Conservation (phyloP, 2,329 filamentous ascomycete genomes). For the Colletotrichum scovillei region DNA sequence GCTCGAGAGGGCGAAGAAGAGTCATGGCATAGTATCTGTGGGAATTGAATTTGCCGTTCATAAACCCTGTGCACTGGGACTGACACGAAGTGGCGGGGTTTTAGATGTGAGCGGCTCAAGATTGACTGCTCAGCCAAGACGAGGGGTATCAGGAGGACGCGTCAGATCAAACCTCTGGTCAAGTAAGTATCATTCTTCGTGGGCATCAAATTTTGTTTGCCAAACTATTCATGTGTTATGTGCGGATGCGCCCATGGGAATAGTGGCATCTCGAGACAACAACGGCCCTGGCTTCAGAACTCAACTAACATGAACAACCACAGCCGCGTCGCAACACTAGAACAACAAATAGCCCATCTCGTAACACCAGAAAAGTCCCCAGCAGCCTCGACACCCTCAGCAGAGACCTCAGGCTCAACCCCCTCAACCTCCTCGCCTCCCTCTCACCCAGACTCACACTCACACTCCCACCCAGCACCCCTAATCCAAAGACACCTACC, state of each 20-base stretch:
- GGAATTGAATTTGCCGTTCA: too few species aligned
- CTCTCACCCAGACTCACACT: background rate
- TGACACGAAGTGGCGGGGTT: background rate
- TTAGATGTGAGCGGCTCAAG: conserved; percentile 41
- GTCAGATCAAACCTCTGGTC: conserved; percentile 42
- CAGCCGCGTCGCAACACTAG: conserved; percentile 41
- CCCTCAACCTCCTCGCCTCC: background rate
- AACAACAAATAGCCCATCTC: conserved; percentile 37
- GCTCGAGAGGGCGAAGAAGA: too few species aligned
- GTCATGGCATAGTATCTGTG: too few species aligned
- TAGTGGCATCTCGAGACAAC: background rate
- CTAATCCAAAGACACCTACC: background rate
- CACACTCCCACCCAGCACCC: background rate
- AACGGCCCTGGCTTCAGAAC: background rate
- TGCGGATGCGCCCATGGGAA: too few species aligned
- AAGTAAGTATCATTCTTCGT: conserved; percentile 38
- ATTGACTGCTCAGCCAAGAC: conserved; percentile 44
- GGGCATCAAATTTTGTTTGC: too few species aligned
- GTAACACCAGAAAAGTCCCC: conserved; percentile 22
- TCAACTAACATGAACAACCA: background rate
- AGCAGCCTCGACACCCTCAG: background rate
- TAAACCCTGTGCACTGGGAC: background rate
- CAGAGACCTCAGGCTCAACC: background rate
- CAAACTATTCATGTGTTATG: too few species aligned
- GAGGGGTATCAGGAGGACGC: conserved; percentile 44